phyloP scores from a whole-genome alignment of 371 early-diverging fungal genomes.

The Parasitella parasitica region DNA sequence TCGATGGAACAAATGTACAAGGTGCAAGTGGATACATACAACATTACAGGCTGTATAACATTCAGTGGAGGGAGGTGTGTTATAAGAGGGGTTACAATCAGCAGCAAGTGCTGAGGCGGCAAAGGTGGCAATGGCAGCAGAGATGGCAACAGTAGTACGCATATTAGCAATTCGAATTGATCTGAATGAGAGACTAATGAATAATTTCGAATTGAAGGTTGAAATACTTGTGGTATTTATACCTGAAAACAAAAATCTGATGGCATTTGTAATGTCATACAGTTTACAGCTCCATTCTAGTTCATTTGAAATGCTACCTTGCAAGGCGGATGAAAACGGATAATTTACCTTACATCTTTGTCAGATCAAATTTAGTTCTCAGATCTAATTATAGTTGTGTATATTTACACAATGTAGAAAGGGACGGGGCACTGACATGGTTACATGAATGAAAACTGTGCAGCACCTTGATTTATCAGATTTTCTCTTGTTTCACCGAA shows the following conservation, averaged over 20 bases:
- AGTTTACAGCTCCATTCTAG: background rate
- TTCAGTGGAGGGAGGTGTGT: constrained; percentile 11
- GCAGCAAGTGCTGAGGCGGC: constrained; percentile 18
- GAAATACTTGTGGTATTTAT: background rate
- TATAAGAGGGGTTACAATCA: constrained; percentile 28
- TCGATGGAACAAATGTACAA: background rate
- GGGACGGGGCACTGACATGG: background rate
- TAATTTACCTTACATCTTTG: background rate
- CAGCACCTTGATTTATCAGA: constrained; percentile 1
- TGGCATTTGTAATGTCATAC: background rate
- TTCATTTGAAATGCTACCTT: background rate
- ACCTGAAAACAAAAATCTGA: background rate
- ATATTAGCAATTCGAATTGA: constrained; percentile 1
- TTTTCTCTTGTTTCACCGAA: constrained; percentile 7
- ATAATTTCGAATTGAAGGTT: background rate
- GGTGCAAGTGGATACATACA: constrained; percentile 15
- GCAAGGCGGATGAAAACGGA: constrained; percentile 5
- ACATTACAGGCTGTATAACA: constrained; percentile 26
- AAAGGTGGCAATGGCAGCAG: constrained; percentile 17
- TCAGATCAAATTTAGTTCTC: constrained; percentile 6
- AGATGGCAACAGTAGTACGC: constrained; percentile 10
- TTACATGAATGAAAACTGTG: background rate
- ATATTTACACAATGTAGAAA: too few species aligned
- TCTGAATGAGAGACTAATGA: background rate
- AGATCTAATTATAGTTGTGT: background rate